These are phyloP conservation scores for Solanum aculeatissimum DNA, from an alignment of 305 asterid genomes.

Conservation along the genomic window DNA sequence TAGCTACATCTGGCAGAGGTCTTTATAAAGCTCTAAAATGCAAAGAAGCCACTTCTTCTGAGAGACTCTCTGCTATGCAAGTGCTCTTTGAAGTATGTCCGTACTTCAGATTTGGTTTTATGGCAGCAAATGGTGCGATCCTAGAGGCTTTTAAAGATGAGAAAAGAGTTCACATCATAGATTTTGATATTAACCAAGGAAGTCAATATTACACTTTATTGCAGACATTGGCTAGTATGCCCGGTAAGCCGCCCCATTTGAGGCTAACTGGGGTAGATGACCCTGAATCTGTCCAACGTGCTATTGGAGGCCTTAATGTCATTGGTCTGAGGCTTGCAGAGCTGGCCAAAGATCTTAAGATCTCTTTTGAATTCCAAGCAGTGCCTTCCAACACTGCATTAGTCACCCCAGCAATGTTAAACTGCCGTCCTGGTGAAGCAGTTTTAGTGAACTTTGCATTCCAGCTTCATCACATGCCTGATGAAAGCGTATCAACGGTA, in stretches of 20 bases:
- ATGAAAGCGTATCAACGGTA: constrained; percentile 78
- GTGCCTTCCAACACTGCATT: constrained; percentile 55
- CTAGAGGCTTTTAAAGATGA: constrained; percentile 61
- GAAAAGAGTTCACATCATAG: constrained; percentile 62
- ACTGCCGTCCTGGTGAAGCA: constrained; percentile 56
- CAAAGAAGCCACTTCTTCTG: constrained; percentile 68
- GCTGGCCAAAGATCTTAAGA: constrained; percentile 46
- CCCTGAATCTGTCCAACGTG: constrained; percentile 85
- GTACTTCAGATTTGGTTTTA: constrained; percentile 84
- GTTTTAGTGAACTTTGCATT: constrained; percentile 78
- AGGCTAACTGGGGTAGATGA: constrained; percentile 81
- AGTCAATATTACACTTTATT: constrained; percentile 85
- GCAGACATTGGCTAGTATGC: constrained; percentile 46
- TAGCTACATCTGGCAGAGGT: constrained; percentile 82
- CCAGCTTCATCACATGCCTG: constrained; percentile 97
- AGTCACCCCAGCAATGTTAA: constrained; percentile 43
- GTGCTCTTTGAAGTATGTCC: constrained; percentile 93
- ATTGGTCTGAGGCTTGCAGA: constrained; percentile 65
- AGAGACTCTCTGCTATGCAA: constrained; percentile 87
- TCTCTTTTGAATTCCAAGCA: constrained; percentile 60
- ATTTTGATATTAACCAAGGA: constrained; percentile 89
- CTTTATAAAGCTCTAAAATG: constrained; percentile 78
- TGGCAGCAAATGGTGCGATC: constrained; percentile 89
- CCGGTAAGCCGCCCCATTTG: constrained; percentile 43
- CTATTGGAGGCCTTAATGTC: constrained; percentile 52